Conservation (phyloP, 106 monocot genomes). For the Phalaenopsis aphrodite region DNA sequence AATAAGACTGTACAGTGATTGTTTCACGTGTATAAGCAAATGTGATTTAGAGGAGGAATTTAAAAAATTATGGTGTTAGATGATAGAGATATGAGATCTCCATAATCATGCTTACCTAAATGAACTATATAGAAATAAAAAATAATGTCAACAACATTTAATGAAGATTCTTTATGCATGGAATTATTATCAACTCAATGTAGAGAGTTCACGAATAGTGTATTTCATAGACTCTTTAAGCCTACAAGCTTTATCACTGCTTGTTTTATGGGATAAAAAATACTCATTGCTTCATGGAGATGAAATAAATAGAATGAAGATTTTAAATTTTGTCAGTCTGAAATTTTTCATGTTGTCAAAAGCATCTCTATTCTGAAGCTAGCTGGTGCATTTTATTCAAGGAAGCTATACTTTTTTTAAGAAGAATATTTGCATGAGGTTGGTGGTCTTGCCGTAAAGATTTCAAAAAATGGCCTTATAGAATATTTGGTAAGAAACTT, state of each 20-base stretch:
- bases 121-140: neutral
- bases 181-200: neutral
- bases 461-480: too few species aligned
- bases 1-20: neutral
- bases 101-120: neutral
- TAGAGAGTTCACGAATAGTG: neutral
- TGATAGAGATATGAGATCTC: neutral
- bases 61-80: neutral
- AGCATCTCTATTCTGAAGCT: neutral
- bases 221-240: neutral
- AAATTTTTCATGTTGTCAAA: neutral
- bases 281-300: neutral
- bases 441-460: too few species aligned
- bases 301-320: neutral
- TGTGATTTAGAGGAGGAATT: neutral
- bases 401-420: too few species aligned
- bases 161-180: neutral
- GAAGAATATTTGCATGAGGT: too few species aligned
- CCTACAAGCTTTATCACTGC: neutral
- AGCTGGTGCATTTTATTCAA: too few species aligned
- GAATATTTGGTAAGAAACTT: too few species aligned
- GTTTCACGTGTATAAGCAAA: neutral
- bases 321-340: neutral
- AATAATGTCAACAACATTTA: neutral
- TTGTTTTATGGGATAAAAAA: neutral